These are phyloP conservation scores for Yamadazyma ubonensis DNA, from an alignment of 805 yeast genomes.

Conservation along the genomic window DNA sequence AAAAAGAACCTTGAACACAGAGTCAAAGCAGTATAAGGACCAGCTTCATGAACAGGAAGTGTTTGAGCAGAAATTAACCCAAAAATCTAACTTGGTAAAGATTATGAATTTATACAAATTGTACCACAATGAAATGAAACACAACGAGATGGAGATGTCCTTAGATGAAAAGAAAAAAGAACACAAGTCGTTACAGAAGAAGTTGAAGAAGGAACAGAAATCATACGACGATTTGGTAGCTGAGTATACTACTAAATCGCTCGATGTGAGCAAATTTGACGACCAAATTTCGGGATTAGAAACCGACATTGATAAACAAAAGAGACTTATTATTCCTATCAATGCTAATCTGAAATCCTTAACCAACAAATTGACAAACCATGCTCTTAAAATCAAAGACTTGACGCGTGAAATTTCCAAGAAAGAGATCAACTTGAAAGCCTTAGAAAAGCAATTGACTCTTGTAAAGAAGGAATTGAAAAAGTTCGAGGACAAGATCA, in stretches of 20 bases:
- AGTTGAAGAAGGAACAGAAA: slow-evolving; percentile 26
- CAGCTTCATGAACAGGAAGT: slow-evolving; percentile 71
- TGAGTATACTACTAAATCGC: slow-evolving; percentile 47
- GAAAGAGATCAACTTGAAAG: slow-evolving; percentile 45
- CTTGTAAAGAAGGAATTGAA: slow-evolving; percentile 35
- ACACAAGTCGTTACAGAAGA: slow-evolving; percentile 33
- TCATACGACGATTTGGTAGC: slow-evolving; percentile 28
- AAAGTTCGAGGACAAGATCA: slow-evolving; percentile 28
- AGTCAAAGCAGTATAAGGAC: slow-evolving; percentile 72
- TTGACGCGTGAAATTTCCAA: slow-evolving; percentile 51
- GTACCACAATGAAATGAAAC: slow-evolving; percentile 54
- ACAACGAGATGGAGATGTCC: slow-evolving; percentile 32
- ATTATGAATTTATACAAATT: slow-evolving; percentile 61
- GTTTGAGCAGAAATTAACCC: slow-evolving; percentile 55
- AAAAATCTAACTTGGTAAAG: slow-evolving; percentile 47
- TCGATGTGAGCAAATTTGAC: slow-evolving; percentile 42
- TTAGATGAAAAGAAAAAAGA: slow-evolving; percentile 35
- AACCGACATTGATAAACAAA: slow-evolving; percentile 43
- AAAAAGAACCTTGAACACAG: slow-evolving; percentile 68
- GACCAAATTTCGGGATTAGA: slow-evolving; percentile 34
- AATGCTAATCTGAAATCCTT: slow-evolving; percentile 54
- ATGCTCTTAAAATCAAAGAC: slow-evolving; percentile 49
- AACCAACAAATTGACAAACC: slow-evolving; percentile 44
- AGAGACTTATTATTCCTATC: slow-evolving; percentile 58
- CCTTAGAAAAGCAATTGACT: slow-evolving; percentile 48